Conservation (phyloP, 306 rosid species). For the Mimosa pudica region DNA sequence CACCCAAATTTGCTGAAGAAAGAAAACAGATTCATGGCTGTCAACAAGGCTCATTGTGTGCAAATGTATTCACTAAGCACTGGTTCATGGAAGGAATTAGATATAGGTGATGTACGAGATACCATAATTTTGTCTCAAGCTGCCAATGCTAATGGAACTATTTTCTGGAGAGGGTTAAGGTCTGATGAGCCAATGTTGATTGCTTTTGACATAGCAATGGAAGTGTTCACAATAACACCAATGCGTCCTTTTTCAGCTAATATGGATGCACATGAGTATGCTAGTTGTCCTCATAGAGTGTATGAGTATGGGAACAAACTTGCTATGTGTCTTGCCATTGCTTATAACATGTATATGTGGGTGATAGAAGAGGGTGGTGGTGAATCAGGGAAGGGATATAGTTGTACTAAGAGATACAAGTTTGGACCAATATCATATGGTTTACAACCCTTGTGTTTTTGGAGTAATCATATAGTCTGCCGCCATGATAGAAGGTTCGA, state of each 20-base stretch:
- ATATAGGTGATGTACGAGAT: too few species aligned
- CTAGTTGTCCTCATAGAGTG: neutral
- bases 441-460: too few species aligned
- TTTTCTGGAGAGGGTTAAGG: neutral
- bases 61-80: neutral
- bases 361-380: too few species aligned
- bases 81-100: neutral
- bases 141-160: neutral
- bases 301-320: neutral
- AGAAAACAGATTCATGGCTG: neutral
- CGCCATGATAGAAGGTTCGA: too few species aligned
- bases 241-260: too few species aligned
- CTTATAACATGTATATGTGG: too few species aligned
- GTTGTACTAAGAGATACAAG: too few species aligned
- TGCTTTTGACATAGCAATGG: neutral
- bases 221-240: neutral
- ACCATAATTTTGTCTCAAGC: fast-evolving
- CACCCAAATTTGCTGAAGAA: too few species aligned
- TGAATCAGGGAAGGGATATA: too few species aligned
- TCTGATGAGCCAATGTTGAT: neutral
- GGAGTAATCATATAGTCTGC: too few species aligned
- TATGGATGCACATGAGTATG: neutral
- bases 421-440: too few species aligned
- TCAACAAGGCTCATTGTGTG: neutral
- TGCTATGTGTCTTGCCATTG: neutral